Evolutionary conservation across 129 eudicot species (phyloP), one percentile per base, ranked within the genome.

Genomic region (Sambucus nigra): DNA sequence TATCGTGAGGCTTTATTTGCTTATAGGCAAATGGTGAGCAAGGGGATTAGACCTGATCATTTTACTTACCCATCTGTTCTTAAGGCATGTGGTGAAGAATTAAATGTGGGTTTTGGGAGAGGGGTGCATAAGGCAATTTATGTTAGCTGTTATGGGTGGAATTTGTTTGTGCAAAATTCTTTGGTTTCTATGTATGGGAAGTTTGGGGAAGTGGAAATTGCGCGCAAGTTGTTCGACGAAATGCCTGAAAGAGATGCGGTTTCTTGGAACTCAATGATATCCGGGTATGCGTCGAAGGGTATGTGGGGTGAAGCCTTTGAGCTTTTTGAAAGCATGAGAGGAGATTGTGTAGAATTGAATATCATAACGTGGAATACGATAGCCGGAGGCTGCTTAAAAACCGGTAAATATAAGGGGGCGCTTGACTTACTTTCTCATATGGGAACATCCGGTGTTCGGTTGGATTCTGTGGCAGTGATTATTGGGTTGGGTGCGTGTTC

Each of bases 41-140:
- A 49, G 53, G 81, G 88, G 46, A 45, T 76, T 66, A 52, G 44
- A 55, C 81, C 83, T 4, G 94, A 83, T 70, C 17, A 51, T 41
- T 79, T 73, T 61, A 79, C 94, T 0, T 83, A 75, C 55, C 84
- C 94, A 1, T 80, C 94, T 22, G 74, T 84, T 61, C 83, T 84
- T 29, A 84, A 84, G 54, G 88, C 84, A 9, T 79, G 94, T 57
- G 80, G 74, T 5, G 75, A 84, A 35, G 80, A 76, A 52, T 69
- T 64, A 22, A 69, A 80, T 73, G 46, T 76, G 56, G 70, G 50
- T 50, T 62, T 76, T 16, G 94, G 88, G 25, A 73, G 63, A 54
- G 77, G 42, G 57, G 80, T 84, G 47, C 77, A 80, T 20, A 68
- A 28, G 29, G 70, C 50, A 23, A 76, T 80, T 31, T 27, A 39